Evolutionary conservation across 352 stramenopile genomes (phyloP).

Genomic region (Globisporangium carolinianum): DNA sequence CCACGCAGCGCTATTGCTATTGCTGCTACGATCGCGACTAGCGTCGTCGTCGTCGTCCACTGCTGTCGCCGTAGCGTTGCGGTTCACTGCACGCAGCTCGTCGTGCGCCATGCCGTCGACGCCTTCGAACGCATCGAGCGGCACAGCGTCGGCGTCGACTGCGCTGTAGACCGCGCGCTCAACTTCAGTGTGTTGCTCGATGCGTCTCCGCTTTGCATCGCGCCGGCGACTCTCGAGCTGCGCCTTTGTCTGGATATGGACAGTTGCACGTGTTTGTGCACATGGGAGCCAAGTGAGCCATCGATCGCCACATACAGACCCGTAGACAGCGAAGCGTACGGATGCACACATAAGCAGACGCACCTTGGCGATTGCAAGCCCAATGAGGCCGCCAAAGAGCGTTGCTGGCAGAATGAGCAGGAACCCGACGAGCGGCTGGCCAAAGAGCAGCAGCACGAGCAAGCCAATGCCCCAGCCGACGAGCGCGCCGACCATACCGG

Average conservation of each 20-base stretch:
- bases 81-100: conserved; percentile 11
- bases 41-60: background rate
- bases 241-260: conserved; percentile 27
- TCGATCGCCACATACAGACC: too few species aligned
- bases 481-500: conserved; percentile 39
- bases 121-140: conserved; percentile 29
- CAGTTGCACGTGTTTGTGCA: background rate
- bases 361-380: conserved; percentile 54
- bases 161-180: conserved; percentile 41
- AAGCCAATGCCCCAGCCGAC: conserved; percentile 43
- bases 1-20: background rate
- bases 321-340: too few species aligned
- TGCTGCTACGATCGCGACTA: background rate
- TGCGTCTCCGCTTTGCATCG: conserved; percentile 25
- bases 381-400: conserved; percentile 33
- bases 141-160: conserved; percentile 12
- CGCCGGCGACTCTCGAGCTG: conserved; percentile 45
- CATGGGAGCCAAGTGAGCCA: background rate
- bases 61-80: conserved; percentile 1
- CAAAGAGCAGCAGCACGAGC: conserved; percentile 38
- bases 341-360: background rate
- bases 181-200: conserved; percentile 40
- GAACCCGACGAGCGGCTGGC: conserved; percentile 54
- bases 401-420: conserved; percentile 61
- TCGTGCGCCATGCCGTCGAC: conserved; percentile 19